These are phyloP conservation scores for Colletotrichum zoysiae DNA, from an alignment of 2,329 filamentous ascomycete species.

Conservation along the genomic window DNA sequence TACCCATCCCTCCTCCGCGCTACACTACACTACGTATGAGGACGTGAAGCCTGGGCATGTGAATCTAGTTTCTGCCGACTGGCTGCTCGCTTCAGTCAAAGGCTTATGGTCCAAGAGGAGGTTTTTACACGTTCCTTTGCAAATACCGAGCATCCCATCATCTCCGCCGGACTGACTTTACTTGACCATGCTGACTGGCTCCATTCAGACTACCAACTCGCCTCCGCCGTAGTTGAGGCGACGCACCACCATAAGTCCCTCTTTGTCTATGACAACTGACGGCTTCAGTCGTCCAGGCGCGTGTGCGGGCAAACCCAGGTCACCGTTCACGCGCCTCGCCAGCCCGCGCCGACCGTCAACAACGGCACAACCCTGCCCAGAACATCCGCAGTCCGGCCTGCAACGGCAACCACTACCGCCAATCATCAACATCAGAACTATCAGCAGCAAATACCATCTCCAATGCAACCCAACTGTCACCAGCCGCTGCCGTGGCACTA, in stretches of 20 bases:
- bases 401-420: conserved; percentile 31
- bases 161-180: neutral
- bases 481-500: neutral
- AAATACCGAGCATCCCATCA: neutral
- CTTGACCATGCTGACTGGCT: conserved; percentile 16
- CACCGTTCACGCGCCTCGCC: conserved; percentile 45
- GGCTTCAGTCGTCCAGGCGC: conserved; percentile 43
- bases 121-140: neutral
- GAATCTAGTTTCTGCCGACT: neutral
- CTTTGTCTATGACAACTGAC: conserved; percentile 73
- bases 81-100: neutral
- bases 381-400: conserved; percentile 57
- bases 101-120: neutral
- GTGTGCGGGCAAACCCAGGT: conserved; percentile 45
- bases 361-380: conserved; percentile 45
- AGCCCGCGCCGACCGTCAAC: conserved; percentile 23
- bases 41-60: neutral
- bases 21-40: neutral
- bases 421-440: conserved; percentile 8
- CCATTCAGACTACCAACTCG: conserved; percentile 78
- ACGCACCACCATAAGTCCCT: conserved; percentile 86
- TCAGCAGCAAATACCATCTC: conserved; percentile 1
- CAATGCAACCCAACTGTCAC: neutral
- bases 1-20: neutral
- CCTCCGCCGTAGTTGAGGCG: conserved; percentile 84